These are phyloP conservation scores for Podospora comata DNA, from an alignment of 495 filamentous ascomycete species.

Conservation along the genomic window DNA sequence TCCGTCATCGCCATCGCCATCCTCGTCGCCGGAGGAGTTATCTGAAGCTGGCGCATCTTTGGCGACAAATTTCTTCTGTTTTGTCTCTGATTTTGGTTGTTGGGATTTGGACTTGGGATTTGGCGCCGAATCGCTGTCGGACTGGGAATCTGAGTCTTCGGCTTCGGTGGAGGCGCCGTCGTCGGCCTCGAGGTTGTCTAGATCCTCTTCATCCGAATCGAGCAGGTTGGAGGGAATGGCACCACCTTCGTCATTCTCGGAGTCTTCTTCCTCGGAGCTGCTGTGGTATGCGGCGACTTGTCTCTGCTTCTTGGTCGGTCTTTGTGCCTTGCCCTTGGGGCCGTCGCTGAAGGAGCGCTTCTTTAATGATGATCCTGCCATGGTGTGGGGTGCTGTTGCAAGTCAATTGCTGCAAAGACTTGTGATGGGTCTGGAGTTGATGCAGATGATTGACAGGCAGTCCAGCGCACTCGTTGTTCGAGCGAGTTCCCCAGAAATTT, in stretches of 20 bases:
- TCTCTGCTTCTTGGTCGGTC: slow-evolving; percentile 67
- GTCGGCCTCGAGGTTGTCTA: slow-evolving; percentile 45
- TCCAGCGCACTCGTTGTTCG: not conserved
- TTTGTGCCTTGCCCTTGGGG: slow-evolving; percentile 50
- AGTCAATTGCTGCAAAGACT: slow-evolving; percentile 11
- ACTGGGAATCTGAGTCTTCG: slow-evolving; percentile 41
- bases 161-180: slow-evolving; percentile 38
- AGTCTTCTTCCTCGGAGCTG: slow-evolving; percentile 54
- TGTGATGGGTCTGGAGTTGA: not conserved
- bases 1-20: slow-evolving; percentile 24
- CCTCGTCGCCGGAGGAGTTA: slow-evolving; percentile 34
- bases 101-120: slow-evolving; percentile 21
- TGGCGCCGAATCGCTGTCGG: slow-evolving; percentile 29
- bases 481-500: slow-evolving; percentile 31
- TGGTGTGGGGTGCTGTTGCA: slow-evolving; percentile 24
- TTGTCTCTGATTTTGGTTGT: slow-evolving; percentile 15
- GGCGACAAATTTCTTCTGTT: slow-evolving; percentile 29
- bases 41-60: slow-evolving; percentile 34
- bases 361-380: slow-evolving; percentile 31
- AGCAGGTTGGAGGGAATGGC: slow-evolving; percentile 64
- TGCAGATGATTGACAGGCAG: not conserved
- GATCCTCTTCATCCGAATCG: slow-evolving; percentile 63
- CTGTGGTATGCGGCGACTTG: slow-evolving; percentile 71
- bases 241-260: slow-evolving; percentile 42
- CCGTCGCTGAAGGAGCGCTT: slow-evolving; percentile 46